These are phyloP conservation scores for Aspergillus neoniger DNA, from an alignment of 2,329 filamentous ascomycete species.

Conservation along the genomic window DNA sequence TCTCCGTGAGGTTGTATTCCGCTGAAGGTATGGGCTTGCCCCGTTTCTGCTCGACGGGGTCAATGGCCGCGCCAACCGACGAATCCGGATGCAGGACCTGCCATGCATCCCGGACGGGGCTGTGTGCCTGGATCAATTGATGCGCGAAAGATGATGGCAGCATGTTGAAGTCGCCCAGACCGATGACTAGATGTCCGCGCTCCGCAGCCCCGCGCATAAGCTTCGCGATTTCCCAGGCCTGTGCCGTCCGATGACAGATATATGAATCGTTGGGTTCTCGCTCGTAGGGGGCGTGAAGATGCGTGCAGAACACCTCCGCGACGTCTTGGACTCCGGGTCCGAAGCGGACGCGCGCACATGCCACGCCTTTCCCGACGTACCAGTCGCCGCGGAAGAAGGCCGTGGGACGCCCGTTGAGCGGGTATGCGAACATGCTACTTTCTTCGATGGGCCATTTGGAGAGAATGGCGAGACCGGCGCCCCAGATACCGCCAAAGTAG, in stretches of 20 bases:
- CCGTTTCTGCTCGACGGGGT: slow-evolving; percentile 67
- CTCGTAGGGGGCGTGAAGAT: slow-evolving; percentile 88
- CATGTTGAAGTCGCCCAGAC: slow-evolving; percentile 95
- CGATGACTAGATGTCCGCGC: slow-evolving; percentile 79
- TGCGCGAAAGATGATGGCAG: slow-evolving; percentile 83
- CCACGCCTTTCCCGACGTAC: slow-evolving; percentile 94
- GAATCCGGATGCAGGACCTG: slow-evolving; percentile 79
- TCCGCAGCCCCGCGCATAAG: slow-evolving; percentile 79
- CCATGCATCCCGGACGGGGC: slow-evolving; percentile 82
- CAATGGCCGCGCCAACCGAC: slow-evolving; percentile 71
- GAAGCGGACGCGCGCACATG: slow-evolving; percentile 75
- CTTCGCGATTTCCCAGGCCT: slow-evolving; percentile 94
- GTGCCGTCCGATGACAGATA: slow-evolving; percentile 83
- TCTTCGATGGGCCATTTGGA: slow-evolving; percentile 92
- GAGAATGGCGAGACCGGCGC: slow-evolving; percentile 83
- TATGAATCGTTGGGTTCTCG: slow-evolving; percentile 78
- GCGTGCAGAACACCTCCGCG: slow-evolving; percentile 89
- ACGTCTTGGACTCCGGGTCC: slow-evolving; percentile 66
- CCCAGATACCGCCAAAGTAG: slow-evolving; percentile 86
- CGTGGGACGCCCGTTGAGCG: slow-evolving; percentile 89
- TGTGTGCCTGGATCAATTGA: slow-evolving; percentile 75
- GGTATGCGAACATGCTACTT: slow-evolving; percentile 80
- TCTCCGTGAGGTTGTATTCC: slow-evolving; percentile 73
- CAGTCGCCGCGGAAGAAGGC: slow-evolving; percentile 95
- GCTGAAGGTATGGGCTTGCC: slow-evolving; percentile 71